Conservation (phyloP, 1,284 basidiomycete genomes). For the Ustilago nuda region DNA sequence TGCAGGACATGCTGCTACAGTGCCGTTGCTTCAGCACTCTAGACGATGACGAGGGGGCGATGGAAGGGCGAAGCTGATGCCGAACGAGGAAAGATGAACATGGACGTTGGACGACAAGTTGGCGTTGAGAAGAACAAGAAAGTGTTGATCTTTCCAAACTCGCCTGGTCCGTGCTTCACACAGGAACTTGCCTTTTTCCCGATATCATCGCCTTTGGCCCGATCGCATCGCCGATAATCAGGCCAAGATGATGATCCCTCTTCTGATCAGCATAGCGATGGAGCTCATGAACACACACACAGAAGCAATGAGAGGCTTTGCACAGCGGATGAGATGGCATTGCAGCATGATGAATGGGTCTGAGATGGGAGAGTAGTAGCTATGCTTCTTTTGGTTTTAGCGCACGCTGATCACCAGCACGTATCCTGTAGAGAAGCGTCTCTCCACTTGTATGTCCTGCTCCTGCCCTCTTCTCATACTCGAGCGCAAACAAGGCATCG, state of each 20-base stretch:
- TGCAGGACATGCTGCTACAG: conserved; percentile 11
- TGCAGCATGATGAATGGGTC: background rate
- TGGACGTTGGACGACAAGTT: conserved; percentile 11
- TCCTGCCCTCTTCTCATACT: conserved; percentile 48
- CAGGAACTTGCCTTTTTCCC: background rate
- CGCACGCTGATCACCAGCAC: conserved; percentile 25
- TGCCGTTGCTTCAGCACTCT: background rate
- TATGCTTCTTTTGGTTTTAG: conserved; percentile 23
- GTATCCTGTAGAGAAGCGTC: conserved; percentile 36
- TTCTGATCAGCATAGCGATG: no score
- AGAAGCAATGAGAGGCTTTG: background rate
- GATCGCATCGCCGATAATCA: background rate
- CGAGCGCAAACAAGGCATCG: conserved; percentile 65
- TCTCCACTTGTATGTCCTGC: conserved; percentile 46
- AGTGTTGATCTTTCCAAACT: conserved; percentile 18
- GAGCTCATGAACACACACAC: background rate
- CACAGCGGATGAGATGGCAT: background rate
- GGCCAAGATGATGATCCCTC: background rate
- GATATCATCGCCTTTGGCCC: background rate
- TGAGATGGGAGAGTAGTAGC: background rate
- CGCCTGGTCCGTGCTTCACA: conserved; percentile 26
- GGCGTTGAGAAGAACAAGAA: conserved; percentile 17
- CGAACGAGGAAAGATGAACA: background rate
- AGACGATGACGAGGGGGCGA: background rate
- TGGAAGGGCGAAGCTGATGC: background rate